Evolutionary conservation across 495 filamentous ascomycete species (phyloP).

Genomic region (Tetracladium marchalianum): DNA sequence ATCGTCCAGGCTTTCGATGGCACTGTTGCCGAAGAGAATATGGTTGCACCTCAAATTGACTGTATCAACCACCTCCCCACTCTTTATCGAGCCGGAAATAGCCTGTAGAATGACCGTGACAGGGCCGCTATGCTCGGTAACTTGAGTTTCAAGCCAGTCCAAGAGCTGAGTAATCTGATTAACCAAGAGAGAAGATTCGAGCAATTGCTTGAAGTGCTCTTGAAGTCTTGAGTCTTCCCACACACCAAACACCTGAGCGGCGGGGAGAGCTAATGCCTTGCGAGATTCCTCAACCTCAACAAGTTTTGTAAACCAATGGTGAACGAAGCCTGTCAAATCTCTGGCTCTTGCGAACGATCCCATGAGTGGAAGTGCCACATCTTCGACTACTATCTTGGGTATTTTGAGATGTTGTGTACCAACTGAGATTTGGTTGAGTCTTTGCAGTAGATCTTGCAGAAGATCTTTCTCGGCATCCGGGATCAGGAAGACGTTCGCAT

Average conservation of each 20-base stretch:
- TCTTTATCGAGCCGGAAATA: slow-evolving; percentile 32
- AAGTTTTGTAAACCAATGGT: slow-evolving; percentile 56
- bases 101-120: slow-evolving; percentile 35
- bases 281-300: slow-evolving; percentile 30
- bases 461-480: slow-evolving; percentile 23
- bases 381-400: slow-evolving; percentile 16
- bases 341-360: slow-evolving; percentile 53
- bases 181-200: slow-evolving; percentile 34
- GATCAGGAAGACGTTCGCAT: slow-evolving; percentile 57
- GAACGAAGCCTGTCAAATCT: slow-evolving; percentile 56
- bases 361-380: slow-evolving; percentile 47
- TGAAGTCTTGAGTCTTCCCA: slow-evolving; percentile 59
- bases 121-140: slow-evolving; percentile 7
- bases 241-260: slow-evolving; percentile 23
- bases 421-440: slow-evolving; percentile 18
- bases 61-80: slow-evolving; percentile 31
- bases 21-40: slow-evolving; percentile 13
- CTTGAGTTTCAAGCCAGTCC: slow-evolving; percentile 27
- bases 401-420: slow-evolving; percentile 11
- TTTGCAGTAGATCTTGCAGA: slow-evolving; percentile 25
- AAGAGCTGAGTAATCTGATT: slow-evolving; percentile 38
- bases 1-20: slow-evolving; percentile 1
- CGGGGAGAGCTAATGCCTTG: slow-evolving; percentile 3
- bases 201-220: slow-evolving; percentile 25
- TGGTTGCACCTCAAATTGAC: slow-evolving; percentile 26